Evolutionary conservation across 1,139 yeast genomes (phyloP).

Genomic region (Pichia sp.): DNA sequence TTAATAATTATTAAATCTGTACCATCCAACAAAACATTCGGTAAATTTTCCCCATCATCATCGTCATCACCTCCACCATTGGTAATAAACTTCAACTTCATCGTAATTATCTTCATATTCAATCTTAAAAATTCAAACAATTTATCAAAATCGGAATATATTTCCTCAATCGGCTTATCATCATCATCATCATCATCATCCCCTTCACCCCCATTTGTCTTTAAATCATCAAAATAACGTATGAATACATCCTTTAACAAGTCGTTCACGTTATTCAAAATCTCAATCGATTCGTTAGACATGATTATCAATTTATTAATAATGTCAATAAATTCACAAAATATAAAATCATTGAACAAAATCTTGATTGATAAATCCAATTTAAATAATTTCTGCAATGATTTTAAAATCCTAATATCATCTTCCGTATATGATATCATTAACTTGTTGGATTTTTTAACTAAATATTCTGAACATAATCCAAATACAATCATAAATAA

Average conservation of each 20-base stretch:
- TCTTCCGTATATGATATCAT: slow-evolving; percentile 6
- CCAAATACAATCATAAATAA: slow-evolving; percentile 80
- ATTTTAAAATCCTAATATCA: slow-evolving; percentile 30
- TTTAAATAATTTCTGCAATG: slow-evolving; percentile 52
- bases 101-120: slow-evolving; percentile 58
- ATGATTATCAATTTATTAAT: slow-evolving; percentile 67
- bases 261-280: slow-evolving; percentile 48
- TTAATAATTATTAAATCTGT: slow-evolving; percentile 41
- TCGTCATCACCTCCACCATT: slow-evolving; percentile 36
- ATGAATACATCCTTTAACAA: slow-evolving; percentile 40
- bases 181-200: slow-evolving; percentile 18
- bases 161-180: slow-evolving; percentile 24
- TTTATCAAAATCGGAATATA: slow-evolving; percentile 63
- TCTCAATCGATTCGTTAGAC: slow-evolving; percentile 40
- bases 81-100: slow-evolving; percentile 55
- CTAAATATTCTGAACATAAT: slow-evolving; percentile 72
- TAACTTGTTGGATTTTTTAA: slow-evolving; percentile 33
- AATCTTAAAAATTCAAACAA: slow-evolving; percentile 74
- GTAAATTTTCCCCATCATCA: no score
- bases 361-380: slow-evolving; percentile 53
- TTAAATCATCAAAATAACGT: slow-evolving; percentile 31
- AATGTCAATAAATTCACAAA: slow-evolving; percentile 69
- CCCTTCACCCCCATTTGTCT: no score
- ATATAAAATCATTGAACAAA: slow-evolving; percentile 61
- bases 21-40: slow-evolving; percentile 20